Evolutionary conservation across 2,329 filamentous ascomycete species (phyloP).

Genomic region (Xylaria sp.): DNA sequence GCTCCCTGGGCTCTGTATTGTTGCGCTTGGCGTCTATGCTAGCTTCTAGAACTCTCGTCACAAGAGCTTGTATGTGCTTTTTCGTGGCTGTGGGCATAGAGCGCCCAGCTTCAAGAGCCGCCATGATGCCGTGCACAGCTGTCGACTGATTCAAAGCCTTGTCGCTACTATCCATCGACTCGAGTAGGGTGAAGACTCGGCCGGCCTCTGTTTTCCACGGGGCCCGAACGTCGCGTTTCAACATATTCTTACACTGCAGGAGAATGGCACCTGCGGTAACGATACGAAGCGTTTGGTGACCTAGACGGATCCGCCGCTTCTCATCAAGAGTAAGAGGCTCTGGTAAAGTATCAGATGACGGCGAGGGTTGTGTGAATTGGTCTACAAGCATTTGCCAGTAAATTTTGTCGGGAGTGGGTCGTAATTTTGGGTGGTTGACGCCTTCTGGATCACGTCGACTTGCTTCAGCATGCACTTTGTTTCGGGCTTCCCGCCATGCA

Average conservation of each 20-base stretch:
- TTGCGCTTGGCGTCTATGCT: constrained; percentile 57
- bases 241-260: constrained; percentile 82
- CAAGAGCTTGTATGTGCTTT: constrained; percentile 66
- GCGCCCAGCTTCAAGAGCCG: constrained; percentile 68
- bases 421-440: constrained; percentile 68
- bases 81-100: constrained; percentile 74
- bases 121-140: constrained; percentile 69
- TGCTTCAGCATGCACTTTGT: constrained; percentile 72
- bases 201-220: constrained; percentile 80
- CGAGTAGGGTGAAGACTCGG: constrained; percentile 76
- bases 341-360: constrained; percentile 66
- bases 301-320: constrained; percentile 68
- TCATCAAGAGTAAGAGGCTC: constrained; percentile 79
- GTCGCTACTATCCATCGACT: constrained; percentile 60
- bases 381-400: constrained; percentile 82
- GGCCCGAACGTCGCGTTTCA: constrained; percentile 81
- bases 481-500: constrained; percentile 73
- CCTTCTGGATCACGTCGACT: constrained; percentile 75
- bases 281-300: constrained; percentile 69
- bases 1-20: constrained; percentile 60
- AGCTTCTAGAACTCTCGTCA: constrained; percentile 65
- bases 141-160: constrained; percentile 58
- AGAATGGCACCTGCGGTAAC: constrained; percentile 79
- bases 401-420: constrained; percentile 74
- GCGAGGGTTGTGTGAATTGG: constrained; percentile 74